Conservation (phyloP, 2,329 filamentous ascomycete genomes). For the Pseudogymnoascus sp. region DNA sequence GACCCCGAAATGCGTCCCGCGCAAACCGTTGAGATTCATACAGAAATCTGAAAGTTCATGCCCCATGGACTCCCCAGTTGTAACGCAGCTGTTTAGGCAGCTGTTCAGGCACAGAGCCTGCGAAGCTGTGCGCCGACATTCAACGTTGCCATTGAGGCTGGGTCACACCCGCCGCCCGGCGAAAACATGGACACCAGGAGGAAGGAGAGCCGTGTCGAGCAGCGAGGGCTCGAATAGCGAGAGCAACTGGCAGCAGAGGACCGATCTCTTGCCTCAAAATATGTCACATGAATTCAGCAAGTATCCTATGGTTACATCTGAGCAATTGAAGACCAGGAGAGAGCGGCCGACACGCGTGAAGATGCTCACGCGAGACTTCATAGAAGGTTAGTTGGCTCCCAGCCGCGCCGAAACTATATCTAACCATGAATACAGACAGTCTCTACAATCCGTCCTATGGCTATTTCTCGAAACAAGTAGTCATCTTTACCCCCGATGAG, state of each 20-base stretch:
- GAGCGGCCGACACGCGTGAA: slow-evolving; percentile 82
- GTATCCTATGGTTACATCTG: slow-evolving; percentile 80
- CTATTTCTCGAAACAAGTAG: slow-evolving; percentile 93
- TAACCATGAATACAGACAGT: slow-evolving; percentile 55
- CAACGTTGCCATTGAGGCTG: slow-evolving; percentile 21
- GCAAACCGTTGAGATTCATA: slow-evolving; percentile 9
- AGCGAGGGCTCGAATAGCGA: slow-evolving; percentile 40
- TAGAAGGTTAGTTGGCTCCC: slow-evolving; percentile 60
- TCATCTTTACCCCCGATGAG: slow-evolving; percentile 88
- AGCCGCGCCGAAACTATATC: slow-evolving; percentile 3
- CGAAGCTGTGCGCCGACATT: slow-evolving; percentile 40
- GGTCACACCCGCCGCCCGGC: slow-evolving; percentile 33
- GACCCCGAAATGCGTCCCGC: slow-evolving; percentile 8
- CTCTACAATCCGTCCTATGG: slow-evolving; percentile 92
- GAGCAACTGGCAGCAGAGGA: slow-evolving; percentile 80
- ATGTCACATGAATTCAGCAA: slow-evolving; percentile 71
- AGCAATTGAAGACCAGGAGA: slow-evolving; percentile 62
- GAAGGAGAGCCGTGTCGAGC: slow-evolving; percentile 17
- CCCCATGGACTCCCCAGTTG: slow-evolving; percentile 72
- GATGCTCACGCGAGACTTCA: slow-evolving; percentile 96
- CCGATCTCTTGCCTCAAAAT: slow-evolving; percentile 66
- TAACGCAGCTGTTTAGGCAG: slow-evolving; percentile 74
- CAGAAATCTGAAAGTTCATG: slow-evolving; percentile 15
- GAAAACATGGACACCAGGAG: slow-evolving; percentile 22
- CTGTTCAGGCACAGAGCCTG: slow-evolving; percentile 71